Conservation (phyloP, 371 early-diverging fungal species). For the Funneliformis caledonium region DNA sequence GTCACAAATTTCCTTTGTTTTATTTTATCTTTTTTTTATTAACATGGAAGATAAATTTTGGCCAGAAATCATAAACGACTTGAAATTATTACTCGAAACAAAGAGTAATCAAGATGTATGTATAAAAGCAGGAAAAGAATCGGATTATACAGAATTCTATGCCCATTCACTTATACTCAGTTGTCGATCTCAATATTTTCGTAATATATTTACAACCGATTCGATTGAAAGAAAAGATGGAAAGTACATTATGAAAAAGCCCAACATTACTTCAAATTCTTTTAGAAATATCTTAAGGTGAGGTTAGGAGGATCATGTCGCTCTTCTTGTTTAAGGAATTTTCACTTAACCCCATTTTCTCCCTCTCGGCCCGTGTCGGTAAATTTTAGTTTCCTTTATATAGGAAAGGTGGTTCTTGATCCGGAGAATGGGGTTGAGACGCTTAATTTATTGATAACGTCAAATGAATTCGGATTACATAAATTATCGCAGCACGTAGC, state of each 20-base stretch:
- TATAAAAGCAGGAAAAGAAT: conserved; percentile 26
- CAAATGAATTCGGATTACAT: conserved; percentile 11
- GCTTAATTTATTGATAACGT: background rate
- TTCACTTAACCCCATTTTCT: no score
- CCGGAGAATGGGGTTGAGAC: background rate
- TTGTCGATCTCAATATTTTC: conserved; percentile 16
- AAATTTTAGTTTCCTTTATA: background rate
- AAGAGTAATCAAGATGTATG: background rate
- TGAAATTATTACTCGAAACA: background rate
- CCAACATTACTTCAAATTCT: background rate
- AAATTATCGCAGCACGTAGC: background rate
- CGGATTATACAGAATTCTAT: background rate
- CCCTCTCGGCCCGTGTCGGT: no score
- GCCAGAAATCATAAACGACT: background rate
- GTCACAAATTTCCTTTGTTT: background rate
- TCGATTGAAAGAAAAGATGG: background rate
- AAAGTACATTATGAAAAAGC: conserved; percentile 8
- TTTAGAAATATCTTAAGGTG: conserved; percentile 22
- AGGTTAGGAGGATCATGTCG: background rate
- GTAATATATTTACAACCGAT: background rate
- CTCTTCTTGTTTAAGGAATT: no score
- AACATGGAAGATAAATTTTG: background rate
- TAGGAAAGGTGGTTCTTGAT: background rate
- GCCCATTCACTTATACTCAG: conserved; percentile 10
- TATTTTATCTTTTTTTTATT: background rate